phyloP scores from a whole-genome alignment of 441 rosid genomes.

The Jatropha multifida region DNA sequence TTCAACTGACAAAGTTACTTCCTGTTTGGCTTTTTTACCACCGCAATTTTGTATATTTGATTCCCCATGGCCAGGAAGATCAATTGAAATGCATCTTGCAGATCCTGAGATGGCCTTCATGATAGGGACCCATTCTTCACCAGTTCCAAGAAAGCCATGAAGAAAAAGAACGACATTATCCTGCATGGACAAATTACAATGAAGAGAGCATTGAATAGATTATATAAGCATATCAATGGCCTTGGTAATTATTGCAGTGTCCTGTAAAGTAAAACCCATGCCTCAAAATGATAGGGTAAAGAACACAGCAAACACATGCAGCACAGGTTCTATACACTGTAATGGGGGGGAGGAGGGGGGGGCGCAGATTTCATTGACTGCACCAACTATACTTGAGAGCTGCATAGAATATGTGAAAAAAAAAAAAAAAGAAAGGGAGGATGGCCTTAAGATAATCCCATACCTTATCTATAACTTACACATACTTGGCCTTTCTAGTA shows the following conservation, averaged over 20 bases:
- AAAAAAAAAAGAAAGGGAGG: too few relatives aligned
- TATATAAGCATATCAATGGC: conserved; percentile 2
- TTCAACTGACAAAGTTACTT: conserved; percentile 58
- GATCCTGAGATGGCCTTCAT: conserved; percentile 78
- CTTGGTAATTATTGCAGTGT: conserved; percentile 11
- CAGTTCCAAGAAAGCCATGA: conserved; percentile 93
- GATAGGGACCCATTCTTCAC: conserved; percentile 88
- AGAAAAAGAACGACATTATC: conserved; percentile 62
- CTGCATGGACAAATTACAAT: conserved; percentile 37
- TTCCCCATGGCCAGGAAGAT: conserved; percentile 91
- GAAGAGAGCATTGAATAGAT: conserved; percentile 1
- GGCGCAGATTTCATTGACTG: too few relatives aligned
- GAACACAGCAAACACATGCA: too few relatives aligned
- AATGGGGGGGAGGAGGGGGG: too few relatives aligned
- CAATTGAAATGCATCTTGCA: conserved; percentile 81
- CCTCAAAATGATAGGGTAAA: too few relatives aligned
- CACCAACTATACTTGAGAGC: too few relatives aligned
- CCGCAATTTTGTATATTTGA: conserved; percentile 42
- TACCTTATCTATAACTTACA: too few relatives aligned
- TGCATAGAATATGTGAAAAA: too few relatives aligned
- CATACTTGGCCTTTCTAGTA: too few relatives aligned
- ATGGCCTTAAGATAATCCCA: too few relatives aligned
- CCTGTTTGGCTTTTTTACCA: conserved; percentile 29
- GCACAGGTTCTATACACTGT: too few relatives aligned
- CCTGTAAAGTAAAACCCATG: conserved; percentile 8